A percentile compares a stretch with the other conserved stretches of the same genome.
These are phyloP conservation scores for Macrocystidia cucumis DNA, from an alignment of 1,284 basidiomycete genomes.

Conservation along the genomic window DNA sequence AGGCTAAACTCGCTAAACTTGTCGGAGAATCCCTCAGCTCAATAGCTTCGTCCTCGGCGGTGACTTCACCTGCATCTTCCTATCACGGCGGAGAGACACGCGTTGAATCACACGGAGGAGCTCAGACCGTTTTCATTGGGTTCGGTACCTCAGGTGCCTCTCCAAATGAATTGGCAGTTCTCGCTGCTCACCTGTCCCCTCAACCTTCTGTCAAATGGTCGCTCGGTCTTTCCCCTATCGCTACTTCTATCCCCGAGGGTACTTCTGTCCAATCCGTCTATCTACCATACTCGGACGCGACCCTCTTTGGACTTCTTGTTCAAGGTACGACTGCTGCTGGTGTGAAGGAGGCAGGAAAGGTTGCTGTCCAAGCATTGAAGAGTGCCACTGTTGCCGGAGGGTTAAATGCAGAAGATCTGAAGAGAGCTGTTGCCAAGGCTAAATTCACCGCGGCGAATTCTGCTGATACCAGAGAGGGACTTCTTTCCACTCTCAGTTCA, in stretches of 20 bases:
- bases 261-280: conserved; percentile 66
- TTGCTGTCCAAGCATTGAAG: conserved; percentile 64
- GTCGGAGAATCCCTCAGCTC: conserved; percentile 64
- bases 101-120: conserved; percentile 49
- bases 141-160: conserved; percentile 65
- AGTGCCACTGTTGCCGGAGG: conserved; percentile 35
- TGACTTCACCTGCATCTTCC: conserved; percentile 36
- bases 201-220: conserved; percentile 81
- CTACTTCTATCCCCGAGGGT: conserved; percentile 42
- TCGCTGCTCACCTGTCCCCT: conserved; percentile 73
- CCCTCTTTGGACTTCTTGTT: conserved; percentile 77
- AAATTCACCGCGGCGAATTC: conserved; percentile 74
- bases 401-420: conserved; percentile 65
- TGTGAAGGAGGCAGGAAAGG: conserved; percentile 61
- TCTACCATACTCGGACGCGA: conserved; percentile 85
- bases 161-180: conserved; percentile 65
- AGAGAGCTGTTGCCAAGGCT: conserved; percentile 79
- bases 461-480: conserved; percentile 66
- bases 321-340: conserved; percentile 50
- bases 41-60: conserved; percentile 26
- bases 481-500: conserved; percentile 52
- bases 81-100: conserved; percentile 89
- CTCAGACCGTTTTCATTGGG: conserved; percentile 78
- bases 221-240: conserved; percentile 61
- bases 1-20: conserved; percentile 60